Evolutionary conservation across 2,329 filamentous ascomycete species (phyloP).

Genomic region (Diaporthe sp.): DNA sequence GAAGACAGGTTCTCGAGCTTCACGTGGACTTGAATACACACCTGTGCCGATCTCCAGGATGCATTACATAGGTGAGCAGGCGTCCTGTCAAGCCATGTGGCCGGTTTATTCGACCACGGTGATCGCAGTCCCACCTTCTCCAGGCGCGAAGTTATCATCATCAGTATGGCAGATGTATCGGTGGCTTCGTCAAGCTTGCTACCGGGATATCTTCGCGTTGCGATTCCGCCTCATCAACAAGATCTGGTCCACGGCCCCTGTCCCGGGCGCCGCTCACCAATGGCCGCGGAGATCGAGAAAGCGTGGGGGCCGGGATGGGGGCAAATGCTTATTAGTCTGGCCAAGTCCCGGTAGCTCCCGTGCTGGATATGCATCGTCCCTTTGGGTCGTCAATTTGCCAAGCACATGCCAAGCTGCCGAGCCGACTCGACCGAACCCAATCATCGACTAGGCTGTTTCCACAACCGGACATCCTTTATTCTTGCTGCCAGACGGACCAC

Average conservation of each 20-base stretch:
- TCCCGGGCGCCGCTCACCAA: not conserved
- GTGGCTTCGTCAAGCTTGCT: not conserved
- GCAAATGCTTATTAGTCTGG: not conserved
- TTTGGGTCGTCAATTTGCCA: constrained; percentile 3
- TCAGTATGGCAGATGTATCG: too few relatives aligned
- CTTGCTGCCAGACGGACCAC: not conserved
- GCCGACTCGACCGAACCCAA: constrained; percentile 12
- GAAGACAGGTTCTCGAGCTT: not conserved
- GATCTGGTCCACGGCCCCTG: not conserved
- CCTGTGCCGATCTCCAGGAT: not conserved
- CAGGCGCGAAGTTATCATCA: not conserved
- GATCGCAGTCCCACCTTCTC: not conserved
- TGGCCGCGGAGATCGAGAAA: not conserved
- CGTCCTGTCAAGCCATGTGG: not conserved
- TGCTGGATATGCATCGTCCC: not conserved
- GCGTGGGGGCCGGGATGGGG: constrained; percentile 7
- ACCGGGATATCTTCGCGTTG: too few relatives aligned
- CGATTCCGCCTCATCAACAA: not conserved
- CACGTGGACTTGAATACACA: not conserved
- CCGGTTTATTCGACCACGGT: not conserved
- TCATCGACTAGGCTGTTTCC: not conserved
- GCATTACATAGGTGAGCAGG: not conserved
- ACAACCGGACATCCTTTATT: not conserved
- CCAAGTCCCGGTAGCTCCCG: constrained; percentile 25
- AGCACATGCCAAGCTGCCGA: constrained; percentile 1